phyloP scores from a whole-genome alignment of 2,329 filamentous ascomycete species.

The Alternaria sp. region DNA sequence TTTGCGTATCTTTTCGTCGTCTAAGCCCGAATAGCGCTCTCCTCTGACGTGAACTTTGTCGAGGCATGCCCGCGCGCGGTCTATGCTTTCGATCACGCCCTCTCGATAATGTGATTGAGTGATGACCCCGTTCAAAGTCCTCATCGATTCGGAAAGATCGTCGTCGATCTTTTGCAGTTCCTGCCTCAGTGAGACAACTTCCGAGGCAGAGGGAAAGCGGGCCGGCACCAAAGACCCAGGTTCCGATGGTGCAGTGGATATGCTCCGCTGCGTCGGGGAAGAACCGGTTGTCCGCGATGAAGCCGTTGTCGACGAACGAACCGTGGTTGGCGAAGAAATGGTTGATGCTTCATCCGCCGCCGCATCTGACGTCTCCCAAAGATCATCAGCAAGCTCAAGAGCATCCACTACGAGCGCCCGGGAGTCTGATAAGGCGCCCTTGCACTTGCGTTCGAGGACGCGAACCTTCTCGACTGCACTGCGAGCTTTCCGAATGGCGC shows the following conservation, averaged over 20 bases:
- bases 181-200: neutral
- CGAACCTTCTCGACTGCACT: neutral
- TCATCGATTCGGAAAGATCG: neutral
- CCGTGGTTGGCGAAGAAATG: neutral
- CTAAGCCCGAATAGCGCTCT: neutral
- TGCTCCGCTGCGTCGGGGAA: neutral
- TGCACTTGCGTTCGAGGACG: neutral
- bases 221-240: neutral
- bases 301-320: fast-evolving
- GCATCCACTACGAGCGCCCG: neutral
- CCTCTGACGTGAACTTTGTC: neutral
- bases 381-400: neutral
- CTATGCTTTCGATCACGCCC: neutral
- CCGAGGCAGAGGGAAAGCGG: neutral
- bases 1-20: neutral
- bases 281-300: neutral
- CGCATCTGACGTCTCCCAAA: neutral
- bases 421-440: neutral
- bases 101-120: neutral
- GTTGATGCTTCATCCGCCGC: neutral
- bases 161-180: neutral
- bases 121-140: neutral
- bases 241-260: neutral
- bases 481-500: neutral
- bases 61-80: neutral